A percentile compares a stretch with the other conserved stretches of the same genome.
Evolutionary conservation across 768 basidiomycete genomes (phyloP).

Genomic region (Amyloporia xantha): DNA sequence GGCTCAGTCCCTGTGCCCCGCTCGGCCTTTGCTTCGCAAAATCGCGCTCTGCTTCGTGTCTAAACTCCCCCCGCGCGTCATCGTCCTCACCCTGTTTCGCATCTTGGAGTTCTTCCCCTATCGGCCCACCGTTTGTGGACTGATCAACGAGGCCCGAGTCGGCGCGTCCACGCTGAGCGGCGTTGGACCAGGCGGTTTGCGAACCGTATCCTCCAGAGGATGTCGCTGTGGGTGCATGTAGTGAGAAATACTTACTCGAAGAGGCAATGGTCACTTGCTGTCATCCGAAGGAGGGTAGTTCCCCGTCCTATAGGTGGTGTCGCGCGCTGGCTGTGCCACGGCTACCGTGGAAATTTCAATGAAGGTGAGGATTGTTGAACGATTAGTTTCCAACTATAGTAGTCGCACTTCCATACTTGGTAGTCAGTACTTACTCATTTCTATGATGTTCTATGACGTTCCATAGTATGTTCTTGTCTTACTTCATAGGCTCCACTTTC

Average conservation of each 20-base stretch:
- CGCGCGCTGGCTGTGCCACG: too few relatives aligned
- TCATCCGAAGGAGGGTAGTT: slow-evolving; percentile 22
- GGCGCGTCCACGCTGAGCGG: too few relatives aligned
- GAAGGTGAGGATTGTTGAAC: too few relatives aligned
- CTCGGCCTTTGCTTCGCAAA: slow-evolving; percentile 11
- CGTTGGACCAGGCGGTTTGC: slow-evolving; percentile 12
- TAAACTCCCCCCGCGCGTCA: slow-evolving; percentile 14
- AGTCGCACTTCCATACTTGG: too few relatives aligned
- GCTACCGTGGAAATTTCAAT: too few relatives aligned
- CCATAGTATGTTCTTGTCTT: too few relatives aligned
- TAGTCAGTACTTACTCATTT: too few relatives aligned
- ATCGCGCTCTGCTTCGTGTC: slow-evolving; percentile 19
- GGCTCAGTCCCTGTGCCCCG: slow-evolving; percentile 14
- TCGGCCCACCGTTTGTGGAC: slow-evolving; percentile 17
- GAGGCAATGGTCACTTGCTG: slow-evolving; percentile 13
- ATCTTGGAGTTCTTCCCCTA: slow-evolving; percentile 18
- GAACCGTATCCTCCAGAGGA: slow-evolving; percentile 24
- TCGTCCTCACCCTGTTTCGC: slow-evolving; percentile 22
- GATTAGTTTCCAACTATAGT: too few relatives aligned
- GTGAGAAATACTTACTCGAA: not conserved
- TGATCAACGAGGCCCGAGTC: slow-evolving; percentile 20
- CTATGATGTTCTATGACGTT: too few relatives aligned
- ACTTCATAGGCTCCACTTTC: too few relatives aligned
- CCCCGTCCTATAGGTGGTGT: slow-evolving; percentile 13
- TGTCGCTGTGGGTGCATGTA: slow-evolving; percentile 13